Conservation (phyloP, 352 stramenopile genomes). For the Thalassiosira hispida region DNA sequence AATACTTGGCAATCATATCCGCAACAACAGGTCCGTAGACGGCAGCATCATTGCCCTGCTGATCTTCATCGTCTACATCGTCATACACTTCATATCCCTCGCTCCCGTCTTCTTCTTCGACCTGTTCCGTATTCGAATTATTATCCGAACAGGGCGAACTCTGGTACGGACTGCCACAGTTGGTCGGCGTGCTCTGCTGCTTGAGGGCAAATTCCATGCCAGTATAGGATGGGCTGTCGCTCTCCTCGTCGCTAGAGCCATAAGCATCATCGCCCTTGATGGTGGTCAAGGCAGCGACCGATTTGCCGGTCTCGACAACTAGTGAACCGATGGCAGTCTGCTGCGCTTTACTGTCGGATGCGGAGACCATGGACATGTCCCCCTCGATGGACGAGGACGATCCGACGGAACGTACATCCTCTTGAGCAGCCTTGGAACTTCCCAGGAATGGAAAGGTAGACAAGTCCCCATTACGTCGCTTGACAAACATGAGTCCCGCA, state of each 20-base stretch:
- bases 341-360: background rate
- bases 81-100: conserved; percentile 39
- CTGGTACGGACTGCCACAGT: background rate
- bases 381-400: conserved; percentile 7
- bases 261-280: background rate
- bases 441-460: conserved; percentile 7
- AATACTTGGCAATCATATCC: conserved; percentile 49
- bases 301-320: conserved; percentile 27
- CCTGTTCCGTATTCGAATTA: background rate
- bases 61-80: conserved; percentile 14
- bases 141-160: background rate
- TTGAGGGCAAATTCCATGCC: conserved; percentile 28
- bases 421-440: conserved; percentile 12
- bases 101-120: background rate
- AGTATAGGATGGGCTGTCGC: conserved; percentile 19
- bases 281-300: conserved; percentile 6
- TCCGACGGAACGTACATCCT: conserved; percentile 2
- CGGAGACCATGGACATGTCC: conserved; percentile 1
- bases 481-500: conserved; percentile 17
- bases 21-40: conserved; percentile 41
- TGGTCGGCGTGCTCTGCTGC: background rate
- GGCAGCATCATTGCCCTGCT: conserved; percentile 3
- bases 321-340: conserved; percentile 24
- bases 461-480: background rate
- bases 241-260: conserved; percentile 15